Conservation (phyloP, 257 asterid genomes). For the Penstemon eatonii region DNA sequence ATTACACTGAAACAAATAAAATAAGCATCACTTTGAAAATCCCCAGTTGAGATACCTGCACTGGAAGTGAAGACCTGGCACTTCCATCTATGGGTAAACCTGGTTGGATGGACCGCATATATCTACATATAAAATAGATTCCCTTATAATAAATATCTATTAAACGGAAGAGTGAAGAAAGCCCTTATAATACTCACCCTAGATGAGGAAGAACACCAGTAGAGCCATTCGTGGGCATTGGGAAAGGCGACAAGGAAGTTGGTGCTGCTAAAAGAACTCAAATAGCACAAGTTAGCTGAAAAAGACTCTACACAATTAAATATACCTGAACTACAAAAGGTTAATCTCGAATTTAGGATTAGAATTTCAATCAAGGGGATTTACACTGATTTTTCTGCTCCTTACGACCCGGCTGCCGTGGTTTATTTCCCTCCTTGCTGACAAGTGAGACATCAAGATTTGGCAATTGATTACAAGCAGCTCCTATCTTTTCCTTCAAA, state of each 20-base stretch:
- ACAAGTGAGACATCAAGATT: slow-evolving; percentile 20
- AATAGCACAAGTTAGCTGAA: slow-evolving; percentile 7
- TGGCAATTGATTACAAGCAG: slow-evolving; percentile 14
- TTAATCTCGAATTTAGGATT: not conserved
- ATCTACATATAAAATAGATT: slow-evolving; percentile 37
- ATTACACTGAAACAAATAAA: slow-evolving; percentile 3
- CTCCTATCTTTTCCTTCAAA: slow-evolving; percentile 24
- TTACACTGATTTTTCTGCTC: slow-evolving; percentile 45
- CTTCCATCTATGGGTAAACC: slow-evolving; percentile 37
- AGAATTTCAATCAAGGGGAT: slow-evolving; percentile 18
- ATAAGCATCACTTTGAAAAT: not conserved
- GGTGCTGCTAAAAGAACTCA: slow-evolving; percentile 41
- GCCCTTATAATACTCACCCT: slow-evolving; percentile 39
- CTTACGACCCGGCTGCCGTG: slow-evolving; percentile 29
- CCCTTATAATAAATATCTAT: not conserved
- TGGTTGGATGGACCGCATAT: slow-evolving; percentile 35
- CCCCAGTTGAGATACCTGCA: slow-evolving; percentile 36
- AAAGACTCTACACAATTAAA: not conserved
- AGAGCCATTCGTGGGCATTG: slow-evolving; percentile 43
- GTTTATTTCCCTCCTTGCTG: slow-evolving; percentile 27
- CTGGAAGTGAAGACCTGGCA: slow-evolving; percentile 33
- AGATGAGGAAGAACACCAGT: slow-evolving; percentile 44
- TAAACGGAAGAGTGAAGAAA: slow-evolving; percentile 17
- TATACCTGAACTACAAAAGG: not conserved
- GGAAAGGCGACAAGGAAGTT: slow-evolving; percentile 35